Conservation (phyloP, 2,329 filamentous ascomycete genomes). For the Triangularia verruculosa region DNA sequence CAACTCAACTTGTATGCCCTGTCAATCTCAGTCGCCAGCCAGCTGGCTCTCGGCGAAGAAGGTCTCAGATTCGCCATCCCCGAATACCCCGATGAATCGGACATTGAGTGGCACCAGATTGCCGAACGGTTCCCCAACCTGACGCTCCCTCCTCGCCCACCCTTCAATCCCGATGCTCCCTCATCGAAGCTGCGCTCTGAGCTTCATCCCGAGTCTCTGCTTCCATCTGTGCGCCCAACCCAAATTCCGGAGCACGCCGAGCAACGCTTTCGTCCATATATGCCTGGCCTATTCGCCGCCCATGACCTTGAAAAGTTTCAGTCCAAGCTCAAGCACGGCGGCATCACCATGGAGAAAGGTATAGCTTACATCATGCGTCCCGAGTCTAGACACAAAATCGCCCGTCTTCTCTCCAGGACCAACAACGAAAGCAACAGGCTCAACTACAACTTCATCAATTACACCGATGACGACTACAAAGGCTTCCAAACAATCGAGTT, state of each 20-base stretch:
- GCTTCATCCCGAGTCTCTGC: neutral
- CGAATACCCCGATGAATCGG: too few species aligned
- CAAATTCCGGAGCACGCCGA: neutral
- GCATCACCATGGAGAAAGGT: neutral
- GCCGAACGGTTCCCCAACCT: neutral
- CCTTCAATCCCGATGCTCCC: too few species aligned
- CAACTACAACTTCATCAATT: slow-evolving; percentile 30
- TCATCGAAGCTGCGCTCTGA: neutral
- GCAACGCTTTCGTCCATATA: neutral
- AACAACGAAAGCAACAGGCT: neutral
- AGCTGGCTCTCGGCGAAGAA: slow-evolving; percentile 23
- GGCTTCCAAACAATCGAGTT: slow-evolving; percentile 34
- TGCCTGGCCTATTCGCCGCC: neutral
- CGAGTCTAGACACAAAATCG: slow-evolving; percentile 19
- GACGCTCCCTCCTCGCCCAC: neutral
- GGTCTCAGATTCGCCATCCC: neutral
- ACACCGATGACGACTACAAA: slow-evolving; percentile 10
- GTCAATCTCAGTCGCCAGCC: slow-evolving; percentile 28
- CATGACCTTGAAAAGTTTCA: neutral
- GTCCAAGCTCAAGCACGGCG: neutral
- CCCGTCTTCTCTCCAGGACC: neutral
- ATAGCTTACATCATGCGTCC: slow-evolving; percentile 10
- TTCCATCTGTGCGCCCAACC: neutral
- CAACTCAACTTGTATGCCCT: slow-evolving; percentile 21
- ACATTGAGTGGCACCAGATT: too few species aligned